Conservation (phyloP, 371 early-diverging fungal species). For the Umbelopsis sp. region DNA sequence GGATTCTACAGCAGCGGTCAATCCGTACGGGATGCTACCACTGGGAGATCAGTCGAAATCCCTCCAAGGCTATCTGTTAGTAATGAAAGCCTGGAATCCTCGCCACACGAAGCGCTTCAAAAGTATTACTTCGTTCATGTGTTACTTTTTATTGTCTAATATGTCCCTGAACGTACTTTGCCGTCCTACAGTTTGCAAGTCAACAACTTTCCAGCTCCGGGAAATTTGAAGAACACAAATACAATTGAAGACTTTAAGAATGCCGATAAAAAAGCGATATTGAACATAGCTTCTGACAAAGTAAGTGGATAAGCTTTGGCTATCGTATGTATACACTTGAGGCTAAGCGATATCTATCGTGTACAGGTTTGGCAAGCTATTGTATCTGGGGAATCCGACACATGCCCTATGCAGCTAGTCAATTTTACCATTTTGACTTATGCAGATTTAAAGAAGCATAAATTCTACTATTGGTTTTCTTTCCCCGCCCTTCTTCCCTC, state of each 20-base stretch:
- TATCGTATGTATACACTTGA: slow-evolving; percentile 16
- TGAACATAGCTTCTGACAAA: slow-evolving; percentile 63
- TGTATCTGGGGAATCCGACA: slow-evolving; percentile 61
- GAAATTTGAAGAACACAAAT: slow-evolving; percentile 82
- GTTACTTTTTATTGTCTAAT: background rate
- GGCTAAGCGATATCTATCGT: background rate
- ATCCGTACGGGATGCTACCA: slow-evolving; percentile 29
- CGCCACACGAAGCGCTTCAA: background rate
- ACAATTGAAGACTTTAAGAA: slow-evolving; percentile 89
- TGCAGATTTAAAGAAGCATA: slow-evolving; percentile 93
- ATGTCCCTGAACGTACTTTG: background rate
- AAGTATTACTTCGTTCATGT: background rate
- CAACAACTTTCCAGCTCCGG: slow-evolving; percentile 49
- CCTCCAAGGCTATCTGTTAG: slow-evolving; percentile 46
- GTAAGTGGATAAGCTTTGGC: slow-evolving; percentile 33
- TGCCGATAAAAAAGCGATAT: slow-evolving; percentile 73
- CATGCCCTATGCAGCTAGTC: slow-evolving; percentile 63
- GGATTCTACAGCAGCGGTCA: slow-evolving; percentile 71
- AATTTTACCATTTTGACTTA: slow-evolving; percentile 80
- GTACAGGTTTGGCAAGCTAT: slow-evolving; percentile 73
- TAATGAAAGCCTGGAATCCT: slow-evolving; percentile 21
- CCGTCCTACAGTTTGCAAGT: background rate
- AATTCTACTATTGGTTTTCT: slow-evolving; percentile 92
- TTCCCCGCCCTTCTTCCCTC: slow-evolving; percentile 80
- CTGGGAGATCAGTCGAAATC: slow-evolving; percentile 30